Evolutionary conservation across 176 grass and related monocot genomes (phyloP).

Genomic region (Aegilops sharonensis): DNA sequence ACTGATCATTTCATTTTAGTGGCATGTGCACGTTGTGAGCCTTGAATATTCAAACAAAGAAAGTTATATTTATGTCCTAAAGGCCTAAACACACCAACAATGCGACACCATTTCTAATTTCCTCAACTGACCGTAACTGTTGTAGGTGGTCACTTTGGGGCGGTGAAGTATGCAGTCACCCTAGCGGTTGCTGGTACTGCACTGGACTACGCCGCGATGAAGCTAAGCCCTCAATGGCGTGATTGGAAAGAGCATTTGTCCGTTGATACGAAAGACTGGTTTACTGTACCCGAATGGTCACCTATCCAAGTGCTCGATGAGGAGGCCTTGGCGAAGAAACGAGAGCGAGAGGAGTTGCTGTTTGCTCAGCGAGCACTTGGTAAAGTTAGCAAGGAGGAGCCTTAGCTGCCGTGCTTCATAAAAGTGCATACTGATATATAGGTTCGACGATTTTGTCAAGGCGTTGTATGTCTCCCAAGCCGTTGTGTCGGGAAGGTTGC

Average conservation of each 20-base stretch:
- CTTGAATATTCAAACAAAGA: not conserved
- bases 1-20: not conserved
- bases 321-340: conserved; percentile 40
- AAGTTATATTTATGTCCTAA: not conserved
- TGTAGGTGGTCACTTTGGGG: conserved; percentile 80
- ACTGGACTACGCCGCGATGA: conserved; percentile 51
- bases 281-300: conserved; percentile 70
- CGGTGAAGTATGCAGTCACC: conserved; percentile 58
- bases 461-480: not conserved
- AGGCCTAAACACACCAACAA: not conserved
- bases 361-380: conserved; percentile 12
- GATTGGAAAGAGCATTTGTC: conserved; percentile 11
- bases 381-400: conserved; percentile 27
- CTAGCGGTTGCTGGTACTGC: conserved; percentile 67
- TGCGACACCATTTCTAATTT: not conserved
- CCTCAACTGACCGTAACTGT: not conserved
- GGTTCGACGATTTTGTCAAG: not conserved
- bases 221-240: conserved; percentile 46
- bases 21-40: not conserved
- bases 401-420: conserved; percentile 23
- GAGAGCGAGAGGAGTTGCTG: conserved; percentile 21
- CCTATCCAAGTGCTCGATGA: conserved; percentile 91
- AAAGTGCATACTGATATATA: not conserved
- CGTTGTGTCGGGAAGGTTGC: conserved; percentile 1
- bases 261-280: conserved; percentile 25